Evolutionary conservation across 2,329 filamentous ascomycete species (phyloP).

Genomic region (Talaromyces sp.): DNA sequence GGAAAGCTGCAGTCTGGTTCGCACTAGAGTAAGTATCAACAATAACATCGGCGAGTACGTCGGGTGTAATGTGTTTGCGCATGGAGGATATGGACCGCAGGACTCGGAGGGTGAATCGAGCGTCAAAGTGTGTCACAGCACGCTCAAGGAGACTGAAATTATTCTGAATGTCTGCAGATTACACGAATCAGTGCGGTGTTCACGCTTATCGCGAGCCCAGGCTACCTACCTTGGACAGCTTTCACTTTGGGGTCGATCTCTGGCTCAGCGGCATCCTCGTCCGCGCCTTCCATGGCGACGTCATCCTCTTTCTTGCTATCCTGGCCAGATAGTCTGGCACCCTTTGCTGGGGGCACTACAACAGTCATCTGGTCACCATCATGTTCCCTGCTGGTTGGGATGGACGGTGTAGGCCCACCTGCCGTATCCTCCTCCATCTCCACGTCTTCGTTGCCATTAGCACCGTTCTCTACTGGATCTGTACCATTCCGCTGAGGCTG

Average conservation of each 20-base stretch:
- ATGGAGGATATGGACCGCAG: constrained; percentile 93
- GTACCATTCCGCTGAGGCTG: constrained; percentile 65
- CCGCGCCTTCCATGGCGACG: constrained; percentile 63
- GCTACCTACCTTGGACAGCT: constrained; percentile 45
- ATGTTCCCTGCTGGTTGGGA: constrained; percentile 63
- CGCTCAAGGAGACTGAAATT: constrained; percentile 90
- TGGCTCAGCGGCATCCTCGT: constrained; percentile 41
- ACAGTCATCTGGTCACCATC: constrained; percentile 75
- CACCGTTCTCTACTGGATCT: constrained; percentile 64
- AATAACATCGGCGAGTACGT: constrained; percentile 76
- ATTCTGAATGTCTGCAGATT: constrained; percentile 75
- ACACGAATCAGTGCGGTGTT: not conserved
- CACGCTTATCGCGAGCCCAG: not conserved
- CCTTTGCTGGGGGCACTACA: constrained; percentile 70
- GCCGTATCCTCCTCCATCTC: constrained; percentile 65
- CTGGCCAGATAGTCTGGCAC: constrained; percentile 55
- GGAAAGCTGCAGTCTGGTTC: constrained; percentile 62
- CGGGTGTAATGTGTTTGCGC: constrained; percentile 81
- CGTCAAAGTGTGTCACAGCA: constrained; percentile 88
- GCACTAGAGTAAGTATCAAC: constrained; percentile 72
- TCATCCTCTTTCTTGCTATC: constrained; percentile 68
- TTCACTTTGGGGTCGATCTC: constrained; percentile 47
- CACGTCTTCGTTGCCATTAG: constrained; percentile 63
- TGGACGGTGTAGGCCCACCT: constrained; percentile 48
- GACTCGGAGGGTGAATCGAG: constrained; percentile 89